Conservation (phyloP, 306 rosid genomes). For the Alnus glutinosa region DNA sequence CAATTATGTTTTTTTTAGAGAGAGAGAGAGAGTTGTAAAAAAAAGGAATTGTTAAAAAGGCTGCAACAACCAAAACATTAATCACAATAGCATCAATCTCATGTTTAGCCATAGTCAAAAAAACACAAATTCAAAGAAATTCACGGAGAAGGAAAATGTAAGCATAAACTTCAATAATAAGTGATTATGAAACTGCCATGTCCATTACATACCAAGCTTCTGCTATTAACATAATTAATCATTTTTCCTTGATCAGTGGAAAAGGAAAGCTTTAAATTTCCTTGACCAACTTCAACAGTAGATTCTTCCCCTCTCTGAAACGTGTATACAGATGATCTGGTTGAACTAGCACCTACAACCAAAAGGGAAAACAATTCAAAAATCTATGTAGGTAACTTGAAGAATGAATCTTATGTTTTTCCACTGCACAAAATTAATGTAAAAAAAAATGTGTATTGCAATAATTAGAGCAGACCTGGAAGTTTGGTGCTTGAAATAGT, state of each 20-base stretch:
- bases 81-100: neutral
- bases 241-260: constrained; percentile 38
- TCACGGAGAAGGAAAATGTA: constrained; percentile 2
- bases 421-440: neutral
- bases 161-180: neutral
- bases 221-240: constrained; percentile 40
- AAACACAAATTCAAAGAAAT: neutral
- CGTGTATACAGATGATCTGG: constrained; percentile 51
- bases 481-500: constrained; percentile 38
- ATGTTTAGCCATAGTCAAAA: neutral
- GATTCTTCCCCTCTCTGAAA: constrained; percentile 35
- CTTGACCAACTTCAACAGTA: constrained; percentile 48
- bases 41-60: neutral
- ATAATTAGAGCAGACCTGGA: constrained; percentile 34
- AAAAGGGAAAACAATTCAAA: constrained; percentile 25
- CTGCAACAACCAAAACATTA: neutral
- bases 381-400: constrained; percentile 16
- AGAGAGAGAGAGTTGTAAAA: neutral
- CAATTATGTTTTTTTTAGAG: neutral
- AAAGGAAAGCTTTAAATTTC: constrained; percentile 49
- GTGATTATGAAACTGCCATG: constrained; percentile 3
- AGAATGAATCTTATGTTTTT: constrained; percentile 16
- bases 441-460: neutral
- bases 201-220: constrained; percentile 41
- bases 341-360: constrained; percentile 50